Evolutionary conservation across 2,329 filamentous ascomycete genomes (phyloP).

Genomic region (Taxawa tesnikishii): DNA sequence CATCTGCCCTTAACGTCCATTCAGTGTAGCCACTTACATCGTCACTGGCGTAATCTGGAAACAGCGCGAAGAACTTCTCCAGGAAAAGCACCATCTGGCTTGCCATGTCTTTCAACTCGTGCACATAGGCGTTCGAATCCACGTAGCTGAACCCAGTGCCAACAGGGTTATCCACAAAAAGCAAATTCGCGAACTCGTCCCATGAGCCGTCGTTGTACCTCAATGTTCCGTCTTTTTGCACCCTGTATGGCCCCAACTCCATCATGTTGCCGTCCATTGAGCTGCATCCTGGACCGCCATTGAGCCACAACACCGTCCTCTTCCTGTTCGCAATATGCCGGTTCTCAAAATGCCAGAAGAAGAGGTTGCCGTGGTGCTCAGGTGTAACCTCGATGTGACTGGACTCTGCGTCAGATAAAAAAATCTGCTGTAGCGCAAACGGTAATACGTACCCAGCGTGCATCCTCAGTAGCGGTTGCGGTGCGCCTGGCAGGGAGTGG

Average conservation of each 20-base stretch:
- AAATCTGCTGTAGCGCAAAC: constrained; percentile 8
- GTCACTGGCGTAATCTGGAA: constrained; percentile 82
- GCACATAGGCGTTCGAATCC: constrained; percentile 74
- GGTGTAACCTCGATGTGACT: constrained; percentile 87
- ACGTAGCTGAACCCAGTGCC: constrained; percentile 95
- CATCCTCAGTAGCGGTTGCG: constrained; percentile 79
- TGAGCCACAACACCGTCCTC: constrained; percentile 90
- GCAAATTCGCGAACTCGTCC: constrained; percentile 94
- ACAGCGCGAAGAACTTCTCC: constrained; percentile 81
- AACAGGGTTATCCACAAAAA: constrained; percentile 95
- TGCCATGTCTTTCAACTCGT: constrained; percentile 81
- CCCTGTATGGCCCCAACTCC: constrained; percentile 86
- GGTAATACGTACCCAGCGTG: constrained; percentile 74
- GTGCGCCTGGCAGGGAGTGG: constrained; percentile 70
- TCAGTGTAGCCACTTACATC: constrained; percentile 53
- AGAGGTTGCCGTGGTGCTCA: constrained; percentile 80
- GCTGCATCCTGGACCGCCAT: constrained; percentile 92
- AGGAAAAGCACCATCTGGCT: constrained; percentile 77
- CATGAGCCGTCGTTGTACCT: constrained; percentile 86
- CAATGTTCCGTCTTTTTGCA: constrained; percentile 62
- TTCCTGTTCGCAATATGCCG: constrained; percentile 86
- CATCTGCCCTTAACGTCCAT: not conserved
- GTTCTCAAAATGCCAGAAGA: constrained; percentile 98
- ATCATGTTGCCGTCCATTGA: constrained; percentile 95
- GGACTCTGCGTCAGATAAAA: no score